A percentile compares a stretch with the other conserved stretches of the same genome.
phyloP scores from a whole-genome alignment of 225 moss, liverwort and hornwort genomes.

The Polytrichum commune region DNA sequence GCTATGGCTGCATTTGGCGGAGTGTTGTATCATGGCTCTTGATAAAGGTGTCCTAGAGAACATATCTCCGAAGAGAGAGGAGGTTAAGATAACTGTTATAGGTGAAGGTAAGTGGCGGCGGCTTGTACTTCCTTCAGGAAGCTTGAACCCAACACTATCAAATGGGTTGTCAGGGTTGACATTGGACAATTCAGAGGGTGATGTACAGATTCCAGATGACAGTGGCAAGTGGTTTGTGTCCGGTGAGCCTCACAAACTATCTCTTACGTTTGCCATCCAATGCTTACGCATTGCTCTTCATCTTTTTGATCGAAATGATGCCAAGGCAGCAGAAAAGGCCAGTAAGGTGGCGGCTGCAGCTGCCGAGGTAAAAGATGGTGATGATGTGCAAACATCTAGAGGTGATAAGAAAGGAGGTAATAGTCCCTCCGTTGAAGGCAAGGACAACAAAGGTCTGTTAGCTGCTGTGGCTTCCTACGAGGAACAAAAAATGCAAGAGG shows the following conservation, averaged over 20 bases:
- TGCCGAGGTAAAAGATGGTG: constrained; percentile 55
- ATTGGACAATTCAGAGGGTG: constrained; percentile 37
- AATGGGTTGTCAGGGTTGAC: constrained; percentile 32
- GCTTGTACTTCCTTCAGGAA: constrained; percentile 43
- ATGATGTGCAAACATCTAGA: constrained; percentile 35
- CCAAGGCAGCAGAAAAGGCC: constrained; percentile 65
- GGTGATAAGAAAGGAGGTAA: constrained; percentile 48
- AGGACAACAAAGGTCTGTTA: constrained; percentile 62
- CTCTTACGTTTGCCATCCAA: constrained; percentile 78
- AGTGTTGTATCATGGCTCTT: constrained; percentile 50
- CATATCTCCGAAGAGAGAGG: constrained; percentile 37
- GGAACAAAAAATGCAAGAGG: constrained; percentile 73
- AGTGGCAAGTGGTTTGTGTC: constrained; percentile 39
- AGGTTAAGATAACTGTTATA: constrained; percentile 33
- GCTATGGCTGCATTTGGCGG: constrained; percentile 51
- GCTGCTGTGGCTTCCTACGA: constrained; percentile 61
- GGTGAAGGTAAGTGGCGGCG: constrained; percentile 48
- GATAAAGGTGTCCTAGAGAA: constrained; percentile 52
- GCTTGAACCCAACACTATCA: constrained; percentile 33
- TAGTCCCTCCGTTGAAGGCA: constrained; percentile 76
- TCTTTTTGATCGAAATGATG: constrained; percentile 70
- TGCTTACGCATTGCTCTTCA: constrained; percentile 70
- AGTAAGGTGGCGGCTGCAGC: constrained; percentile 53
- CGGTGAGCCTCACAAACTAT: constrained; percentile 73
- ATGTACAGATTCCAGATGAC: constrained; percentile 33